Evolutionary conservation across 768 basidiomycete genomes (phyloP).

Genomic region (Sporobolomyces roseus): DNA sequence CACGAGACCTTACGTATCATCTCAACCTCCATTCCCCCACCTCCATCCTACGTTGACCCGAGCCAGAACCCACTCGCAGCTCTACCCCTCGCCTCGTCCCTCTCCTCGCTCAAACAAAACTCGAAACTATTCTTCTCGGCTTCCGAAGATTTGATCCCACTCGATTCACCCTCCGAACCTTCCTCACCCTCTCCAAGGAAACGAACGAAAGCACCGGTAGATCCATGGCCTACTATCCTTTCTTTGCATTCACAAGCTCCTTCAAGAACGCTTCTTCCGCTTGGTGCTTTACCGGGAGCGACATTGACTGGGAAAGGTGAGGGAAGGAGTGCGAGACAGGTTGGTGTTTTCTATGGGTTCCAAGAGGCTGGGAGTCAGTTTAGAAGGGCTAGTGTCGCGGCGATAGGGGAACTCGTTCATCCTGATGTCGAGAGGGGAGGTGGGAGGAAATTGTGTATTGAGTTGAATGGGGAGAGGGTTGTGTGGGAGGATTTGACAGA

Average conservation of each 20-base stretch:
- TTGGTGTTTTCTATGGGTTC: constrained; percentile 33
- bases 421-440: not conserved
- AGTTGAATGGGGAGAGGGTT: not conserved
- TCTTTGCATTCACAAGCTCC: not conserved
- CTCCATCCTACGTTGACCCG: not conserved
- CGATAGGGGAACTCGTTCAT: constrained; percentile 8
- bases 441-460: constrained; percentile 16
- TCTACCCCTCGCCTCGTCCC: constrained; percentile 28
- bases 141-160: constrained; percentile 27
- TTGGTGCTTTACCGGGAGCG: constrained; percentile 31
- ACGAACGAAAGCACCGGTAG: constrained; percentile 3
- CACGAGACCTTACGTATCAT: constrained; percentile 30
- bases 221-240: constrained; percentile 33
- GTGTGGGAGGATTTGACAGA: not conserved
- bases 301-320: constrained; percentile 28
- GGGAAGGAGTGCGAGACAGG: constrained; percentile 15
- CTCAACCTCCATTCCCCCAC: constrained; percentile 4
- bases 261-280: constrained; percentile 13
- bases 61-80: constrained; percentile 12
- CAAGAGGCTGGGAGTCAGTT: constrained; percentile 18
- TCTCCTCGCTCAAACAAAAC: constrained; percentile 23
- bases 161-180: constrained; percentile 10
- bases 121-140: constrained; percentile 33
- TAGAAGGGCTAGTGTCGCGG: constrained; percentile 12
- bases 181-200: not conserved